These are phyloP conservation scores for Priceomyces castillae DNA, from an alignment of 805 yeast species.

Conservation along the genomic window DNA sequence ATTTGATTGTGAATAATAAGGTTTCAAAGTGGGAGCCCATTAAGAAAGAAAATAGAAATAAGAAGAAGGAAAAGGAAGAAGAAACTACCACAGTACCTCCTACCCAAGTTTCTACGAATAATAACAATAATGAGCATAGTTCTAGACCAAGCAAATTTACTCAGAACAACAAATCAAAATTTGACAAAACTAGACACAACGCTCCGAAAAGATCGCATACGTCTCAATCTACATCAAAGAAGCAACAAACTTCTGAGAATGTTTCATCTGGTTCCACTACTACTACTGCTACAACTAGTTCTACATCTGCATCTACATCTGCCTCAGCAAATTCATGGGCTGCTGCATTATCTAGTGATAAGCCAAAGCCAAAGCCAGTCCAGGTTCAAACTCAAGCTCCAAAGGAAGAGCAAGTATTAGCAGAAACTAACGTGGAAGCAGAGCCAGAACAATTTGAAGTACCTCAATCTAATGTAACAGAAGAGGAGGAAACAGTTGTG, in stretches of 20 bases:
- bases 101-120: conserved; percentile 12
- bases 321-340: conserved; percentile 41
- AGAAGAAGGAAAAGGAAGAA: conserved; percentile 34
- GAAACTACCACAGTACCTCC: conserved; percentile 11
- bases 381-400: conserved; percentile 7
- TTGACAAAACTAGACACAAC: conserved; percentile 11
- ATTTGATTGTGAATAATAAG: conserved; percentile 85
- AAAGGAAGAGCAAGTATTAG: conserved; percentile 8
- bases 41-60: conserved; percentile 59
- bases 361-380: conserved; percentile 26
- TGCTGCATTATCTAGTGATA: conserved; percentile 39
- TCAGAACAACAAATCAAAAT: conserved; percentile 9
- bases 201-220: conserved; percentile 9
- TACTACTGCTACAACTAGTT: conserved; percentile 18
- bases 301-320: conserved; percentile 21
- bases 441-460: conserved; percentile 15
- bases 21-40: conserved; percentile 95
- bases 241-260: conserved; percentile 5
- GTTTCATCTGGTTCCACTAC: conserved; percentile 15
- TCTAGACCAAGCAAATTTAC: conserved; percentile 9
- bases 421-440: conserved; percentile 13
- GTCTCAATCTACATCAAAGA: conserved; percentile 11
- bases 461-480: conserved; percentile 12
- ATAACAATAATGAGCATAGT: conserved; percentile 13
- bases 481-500: conserved; percentile 7